A percentile compares a stretch with the other conserved stretches of the same genome.
phyloP scores from a whole-genome alignment of 148 eudicot genomes.

The Oxyria digyna region DNA sequence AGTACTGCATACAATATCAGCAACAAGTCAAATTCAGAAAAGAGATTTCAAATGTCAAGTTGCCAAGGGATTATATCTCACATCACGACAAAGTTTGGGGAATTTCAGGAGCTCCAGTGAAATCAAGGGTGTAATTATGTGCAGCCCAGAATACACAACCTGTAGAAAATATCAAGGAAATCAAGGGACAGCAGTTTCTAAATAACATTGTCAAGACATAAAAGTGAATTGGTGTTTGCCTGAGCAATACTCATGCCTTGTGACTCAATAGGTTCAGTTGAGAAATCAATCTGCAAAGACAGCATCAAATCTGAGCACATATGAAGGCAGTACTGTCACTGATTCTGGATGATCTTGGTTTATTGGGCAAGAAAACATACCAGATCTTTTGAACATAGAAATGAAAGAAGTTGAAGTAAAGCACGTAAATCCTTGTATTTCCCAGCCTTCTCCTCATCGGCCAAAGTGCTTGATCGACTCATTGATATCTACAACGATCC shows the following conservation, averaged over 20 bases:
- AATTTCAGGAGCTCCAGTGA: slow-evolving; percentile 71
- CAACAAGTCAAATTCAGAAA: slow-evolving; percentile 9
- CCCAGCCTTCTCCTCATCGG: slow-evolving; percentile 70
- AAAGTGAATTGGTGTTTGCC: slow-evolving; percentile 25
- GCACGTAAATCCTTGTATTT: slow-evolving; percentile 88
- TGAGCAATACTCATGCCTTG: slow-evolving; percentile 74
- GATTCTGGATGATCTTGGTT: neutral
- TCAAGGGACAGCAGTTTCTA: neutral
- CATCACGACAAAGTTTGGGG: slow-evolving; percentile 84
- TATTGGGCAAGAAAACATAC: slow-evolving; percentile 25
- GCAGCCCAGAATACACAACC: slow-evolving; percentile 90
- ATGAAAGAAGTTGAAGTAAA: slow-evolving; percentile 73
- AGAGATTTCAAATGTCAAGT: slow-evolving; percentile 9
- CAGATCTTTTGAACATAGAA: slow-evolving; percentile 83
- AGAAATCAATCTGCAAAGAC: slow-evolving; percentile 64
- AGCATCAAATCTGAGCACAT: neutral
- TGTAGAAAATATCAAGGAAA: slow-evolving; percentile 20
- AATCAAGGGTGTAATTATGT: slow-evolving; percentile 82
- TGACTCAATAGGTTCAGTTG: slow-evolving; percentile 60
- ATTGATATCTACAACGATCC: slow-evolving; percentile 43
- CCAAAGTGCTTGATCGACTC: slow-evolving; percentile 62
- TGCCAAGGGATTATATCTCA: slow-evolving; percentile 27
- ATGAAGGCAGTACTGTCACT: neutral
- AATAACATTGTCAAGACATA: neutral
- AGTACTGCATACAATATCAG: slow-evolving; percentile 42